Conservation (phyloP, 1,284 basidiomycete species). For the Trichosporon ovoides region DNA sequence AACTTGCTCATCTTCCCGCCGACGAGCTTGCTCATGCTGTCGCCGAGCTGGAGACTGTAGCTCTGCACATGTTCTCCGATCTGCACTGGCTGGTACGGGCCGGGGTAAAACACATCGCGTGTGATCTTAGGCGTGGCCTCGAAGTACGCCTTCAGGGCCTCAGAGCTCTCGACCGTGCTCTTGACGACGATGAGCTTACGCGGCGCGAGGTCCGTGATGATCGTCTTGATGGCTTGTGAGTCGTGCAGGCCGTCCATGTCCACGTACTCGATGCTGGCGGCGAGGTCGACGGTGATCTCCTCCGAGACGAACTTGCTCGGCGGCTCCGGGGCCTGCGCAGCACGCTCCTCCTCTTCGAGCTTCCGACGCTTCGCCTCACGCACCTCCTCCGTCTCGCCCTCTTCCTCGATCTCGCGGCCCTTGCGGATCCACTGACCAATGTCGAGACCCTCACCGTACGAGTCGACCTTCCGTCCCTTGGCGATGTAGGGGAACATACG, state of each 20-base stretch:
- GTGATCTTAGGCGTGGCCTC: constrained; percentile 77
- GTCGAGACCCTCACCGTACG: constrained; percentile 92
- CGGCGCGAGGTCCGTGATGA: constrained; percentile 93
- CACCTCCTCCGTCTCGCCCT: constrained; percentile 72
- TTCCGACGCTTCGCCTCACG: constrained; percentile 66
- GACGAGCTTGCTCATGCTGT: constrained; percentile 70
- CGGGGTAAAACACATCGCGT: constrained; percentile 79
- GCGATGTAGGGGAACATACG: constrained; percentile 98
- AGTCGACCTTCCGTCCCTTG: constrained; percentile 84
- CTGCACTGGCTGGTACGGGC: constrained; percentile 65
- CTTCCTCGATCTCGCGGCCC: constrained; percentile 79
- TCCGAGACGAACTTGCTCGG: constrained; percentile 87
- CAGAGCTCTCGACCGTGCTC: constrained; percentile 62
- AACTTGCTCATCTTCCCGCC: constrained; percentile 78
- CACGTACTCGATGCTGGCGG: constrained; percentile 80
- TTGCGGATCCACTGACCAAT: constrained; percentile 88
- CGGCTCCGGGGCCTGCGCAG: constrained; percentile 64
- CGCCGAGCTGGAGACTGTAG: constrained; percentile 89
- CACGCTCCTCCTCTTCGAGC: constrained; percentile 66
- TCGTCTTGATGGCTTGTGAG: constrained; percentile 91
- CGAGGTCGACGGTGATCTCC: constrained; percentile 66
- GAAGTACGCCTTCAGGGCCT: constrained; percentile 71
- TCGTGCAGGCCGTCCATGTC: constrained; percentile 96
- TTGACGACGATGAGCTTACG: constrained; percentile 92
- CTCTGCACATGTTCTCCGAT: constrained; percentile 94